Base-by-base conservation (phyloP, 345 rosid species). In the Gossypium turneri region DNA sequence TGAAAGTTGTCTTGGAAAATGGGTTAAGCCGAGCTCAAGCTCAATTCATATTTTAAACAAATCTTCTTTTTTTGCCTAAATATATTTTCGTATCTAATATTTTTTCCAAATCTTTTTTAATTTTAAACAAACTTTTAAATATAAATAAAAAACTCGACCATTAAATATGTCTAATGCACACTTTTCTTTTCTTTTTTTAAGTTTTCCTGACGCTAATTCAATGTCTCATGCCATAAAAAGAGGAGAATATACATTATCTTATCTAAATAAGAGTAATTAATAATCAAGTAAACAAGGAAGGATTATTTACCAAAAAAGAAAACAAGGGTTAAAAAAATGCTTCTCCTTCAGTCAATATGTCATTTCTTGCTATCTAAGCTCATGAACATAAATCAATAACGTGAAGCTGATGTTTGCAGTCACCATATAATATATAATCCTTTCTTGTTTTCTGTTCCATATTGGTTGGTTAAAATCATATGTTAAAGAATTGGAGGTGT, bases 311-410 rank as follows among this genome's bases (percentile, higher is more conserved):
- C 25, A 24, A 24, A 24, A 24, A 24, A 24, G 25, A 24, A 24
- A 24, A 24, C 25, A 24, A 24, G 25, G 25, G 25, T 24, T 24
- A 24, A 1, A 24, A 59, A 59, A 4, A 0, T 25, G 13, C 9
- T 5, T 24, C 25, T 25, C 12, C 25, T 9, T 2, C 13, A 68
- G 41, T 68, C 72, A 68, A 45, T 6, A 2, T n/a, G 22, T 2
- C 38, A 68, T 68, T 68, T 24, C 72, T 68, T 68, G 72, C 24
- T 22, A 22, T 22, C 41, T 68, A 24, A 68, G 73, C 19, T 48
- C 57, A 25, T 25, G 57, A 60, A 12, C 25, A 22, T 20, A 10
- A 68, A 68, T 51, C 8, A 25, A 68, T 50, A 45, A 68, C 73
- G 34, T 25, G 59, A 22, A 47, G 56, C 34, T 48, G 62, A 22